These are phyloP conservation scores for Ophiostoma ips DNA, from an alignment of 2,329 filamentous ascomycete genomes.

Conservation along the genomic window DNA sequence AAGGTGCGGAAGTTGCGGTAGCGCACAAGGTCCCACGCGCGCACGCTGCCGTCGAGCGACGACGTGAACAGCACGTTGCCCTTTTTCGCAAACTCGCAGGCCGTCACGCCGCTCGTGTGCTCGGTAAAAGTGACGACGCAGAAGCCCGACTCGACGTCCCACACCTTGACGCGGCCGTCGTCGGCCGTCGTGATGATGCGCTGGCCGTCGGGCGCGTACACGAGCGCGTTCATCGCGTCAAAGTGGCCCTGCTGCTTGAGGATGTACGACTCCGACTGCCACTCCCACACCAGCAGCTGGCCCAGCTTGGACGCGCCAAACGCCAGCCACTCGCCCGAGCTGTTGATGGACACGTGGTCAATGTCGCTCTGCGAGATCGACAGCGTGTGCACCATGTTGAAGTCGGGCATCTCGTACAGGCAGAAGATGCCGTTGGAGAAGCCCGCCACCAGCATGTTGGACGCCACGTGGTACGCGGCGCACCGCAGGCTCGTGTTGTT, in stretches of 20 bases:
- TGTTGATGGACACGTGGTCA: conserved; percentile 87
- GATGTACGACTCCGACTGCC: conserved; percentile 98
- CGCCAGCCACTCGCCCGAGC: conserved; percentile 89
- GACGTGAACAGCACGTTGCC: conserved; percentile 94
- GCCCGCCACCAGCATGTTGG: conserved; percentile 87
- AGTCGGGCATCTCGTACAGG: conserved; percentile 89
- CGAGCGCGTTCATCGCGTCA: conserved; percentile 84
- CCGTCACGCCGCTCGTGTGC: conserved; percentile 85
- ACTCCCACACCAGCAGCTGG: conserved; percentile 97
- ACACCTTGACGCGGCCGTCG: conserved; percentile 96
- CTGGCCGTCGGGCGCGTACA: conserved; percentile 88
- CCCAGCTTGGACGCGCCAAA: conserved; percentile 93
- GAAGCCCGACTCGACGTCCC: conserved; percentile 93
- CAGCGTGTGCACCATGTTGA: conserved; percentile 81
- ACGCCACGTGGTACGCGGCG: conserved; percentile 73
- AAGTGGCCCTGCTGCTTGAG: conserved; percentile 97
- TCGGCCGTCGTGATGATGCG: conserved; percentile 87
- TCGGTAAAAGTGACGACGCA: conserved; percentile 98
- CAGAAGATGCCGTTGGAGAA: conserved; percentile 93
- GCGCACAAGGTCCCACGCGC: conserved; percentile 90
- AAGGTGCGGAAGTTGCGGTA: conserved; percentile 98
- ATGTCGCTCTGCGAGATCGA: conserved; percentile 97
- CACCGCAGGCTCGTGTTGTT: conserved; percentile 76
- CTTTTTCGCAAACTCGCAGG: conserved; percentile 87
- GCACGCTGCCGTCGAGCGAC: conserved; percentile 82